These are phyloP conservation scores for Carpediemonas membranifera DNA, from an alignment of 78 protist genomes.

Conservation along the genomic window DNA sequence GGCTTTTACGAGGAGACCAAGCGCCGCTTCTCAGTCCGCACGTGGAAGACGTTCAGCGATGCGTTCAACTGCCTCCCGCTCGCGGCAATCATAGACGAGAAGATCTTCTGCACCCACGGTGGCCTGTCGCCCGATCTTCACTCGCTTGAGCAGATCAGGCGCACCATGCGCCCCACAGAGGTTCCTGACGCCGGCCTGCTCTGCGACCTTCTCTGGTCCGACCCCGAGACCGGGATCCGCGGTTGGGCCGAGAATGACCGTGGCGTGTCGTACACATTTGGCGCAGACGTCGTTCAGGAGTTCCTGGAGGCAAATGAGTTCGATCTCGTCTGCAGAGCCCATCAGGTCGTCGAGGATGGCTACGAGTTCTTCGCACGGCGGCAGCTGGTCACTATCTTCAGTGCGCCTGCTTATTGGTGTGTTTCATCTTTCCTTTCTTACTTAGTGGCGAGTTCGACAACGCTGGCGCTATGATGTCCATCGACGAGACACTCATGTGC, in stretches of 20 bases:
- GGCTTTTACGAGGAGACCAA: constrained; percentile 90
- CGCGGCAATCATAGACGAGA: constrained; percentile 91
- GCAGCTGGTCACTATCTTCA: constrained; percentile 87
- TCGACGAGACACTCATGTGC: constrained; percentile 94
- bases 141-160: constrained; percentile 66
- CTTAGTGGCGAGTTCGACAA: constrained; percentile 90
- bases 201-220: constrained; percentile 52
- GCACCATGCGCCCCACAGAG: constrained; percentile 87
- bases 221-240: constrained; percentile 62
- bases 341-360: constrained; percentile 93
- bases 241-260: constrained; percentile 75
- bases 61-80: constrained; percentile 95
- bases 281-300: constrained; percentile 74
- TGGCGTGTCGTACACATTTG: constrained; percentile 85
- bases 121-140: constrained; percentile 93
- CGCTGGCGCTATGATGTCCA: constrained; percentile 96
- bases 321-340: constrained; percentile 93
- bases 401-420: constrained; percentile 81
- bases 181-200: constrained; percentile 92
- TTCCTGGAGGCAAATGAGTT: constrained; percentile 82
- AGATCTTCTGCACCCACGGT: constrained; percentile 97
- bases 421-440: not conserved
- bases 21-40: constrained; percentile 81
- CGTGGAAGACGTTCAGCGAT: constrained; percentile 84
- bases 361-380: constrained; percentile 95